Base-by-base conservation (phyloP, 208 protist genomes). In the Acanthamoeba royreba region DNA sequence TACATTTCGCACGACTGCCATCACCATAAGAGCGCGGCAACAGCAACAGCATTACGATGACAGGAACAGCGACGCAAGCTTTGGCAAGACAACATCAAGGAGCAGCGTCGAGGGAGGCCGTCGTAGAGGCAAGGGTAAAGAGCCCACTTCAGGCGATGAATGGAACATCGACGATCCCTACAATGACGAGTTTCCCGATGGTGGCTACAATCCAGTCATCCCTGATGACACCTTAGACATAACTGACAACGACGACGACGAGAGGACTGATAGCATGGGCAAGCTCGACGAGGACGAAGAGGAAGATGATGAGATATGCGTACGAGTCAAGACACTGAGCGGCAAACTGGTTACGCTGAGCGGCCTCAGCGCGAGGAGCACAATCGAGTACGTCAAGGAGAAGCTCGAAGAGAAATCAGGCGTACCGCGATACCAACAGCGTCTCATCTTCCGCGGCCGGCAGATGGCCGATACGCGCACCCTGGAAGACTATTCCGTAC, bases 261-360 rank as follows among this genome's bases (percentile, higher is more conserved):
- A 0, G 4, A n/a, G 19, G 2, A 31, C 47, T 53, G 74, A 5
- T 40, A 43, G 38, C 11, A 43, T 38, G n/a, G 7, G 9, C 19
- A 28, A 69, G n/a, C n/a, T 7, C 33, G 72, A 83, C 11, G 72
- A 35, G 13, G 15, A 83, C 15, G 72, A 83, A 83, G 72, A 83
- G 33, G 72, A 42, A 31, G 47, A 90, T 22, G 79, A 35, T 2
- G 89, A 93, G 52, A 94, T 95, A 85, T 53, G 91, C 33, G 90
- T 95, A 40, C 89, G 92, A 2, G 94, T 95, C 28, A 95, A 95
- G 93, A 95, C 94, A 25, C 49, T 95, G 55, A 95, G 93, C 28
- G 94, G 94, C 58, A 95, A 95, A 74, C 81, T 89, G 63, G 52
- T 95, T n/a, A 89, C 94, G n/a, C 22, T 90, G 53, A 22, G 38